Percentiles rank a stretch among this genome's conserved stretches.
phyloP scores from a whole-genome alignment of 352 stramenopile species.

The Peronosclerospora sorghi region DNA sequence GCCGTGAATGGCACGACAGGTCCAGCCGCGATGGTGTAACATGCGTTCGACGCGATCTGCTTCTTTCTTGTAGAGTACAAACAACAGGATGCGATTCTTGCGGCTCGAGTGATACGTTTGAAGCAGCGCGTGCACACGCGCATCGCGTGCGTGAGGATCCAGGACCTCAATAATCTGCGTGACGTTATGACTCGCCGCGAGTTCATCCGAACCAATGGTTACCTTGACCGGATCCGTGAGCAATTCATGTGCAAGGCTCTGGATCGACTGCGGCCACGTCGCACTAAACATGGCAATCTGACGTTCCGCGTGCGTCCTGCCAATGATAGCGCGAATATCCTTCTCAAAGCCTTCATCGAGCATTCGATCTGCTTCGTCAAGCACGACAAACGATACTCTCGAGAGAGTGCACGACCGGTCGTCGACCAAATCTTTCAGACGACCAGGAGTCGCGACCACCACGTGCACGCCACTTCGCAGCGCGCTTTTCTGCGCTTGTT shows the following conservation, averaged over 20 bases:
- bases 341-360: constrained; percentile 92
- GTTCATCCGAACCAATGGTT: constrained; percentile 89
- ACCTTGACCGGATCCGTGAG: constrained; percentile 90
- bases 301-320: constrained; percentile 60
- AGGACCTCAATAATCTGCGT: constrained; percentile 92
- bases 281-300: constrained; percentile 97
- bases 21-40: constrained; percentile 87
- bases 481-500: constrained; percentile 85
- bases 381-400: constrained; percentile 89
- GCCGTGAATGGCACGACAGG: constrained; percentile 92
- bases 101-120: constrained; percentile 85
- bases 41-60: constrained; percentile 91
- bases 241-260: constrained; percentile 93
- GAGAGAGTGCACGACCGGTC: constrained; percentile 76
- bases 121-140: constrained; percentile 84
- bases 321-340: constrained; percentile 86
- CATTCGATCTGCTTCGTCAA: constrained; percentile 96
- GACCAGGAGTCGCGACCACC: constrained; percentile 93
- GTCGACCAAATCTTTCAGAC: constrained; percentile 87
- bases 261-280: constrained; percentile 95
- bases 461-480: constrained; percentile 85
- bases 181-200: constrained; percentile 93
- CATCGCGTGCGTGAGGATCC: constrained; percentile 85
- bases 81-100: constrained; percentile 92
- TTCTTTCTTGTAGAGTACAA: constrained; percentile 99